phyloP scores from a whole-genome alignment of 208 protist genomes.

The Leishmania aethiopica region DNA sequence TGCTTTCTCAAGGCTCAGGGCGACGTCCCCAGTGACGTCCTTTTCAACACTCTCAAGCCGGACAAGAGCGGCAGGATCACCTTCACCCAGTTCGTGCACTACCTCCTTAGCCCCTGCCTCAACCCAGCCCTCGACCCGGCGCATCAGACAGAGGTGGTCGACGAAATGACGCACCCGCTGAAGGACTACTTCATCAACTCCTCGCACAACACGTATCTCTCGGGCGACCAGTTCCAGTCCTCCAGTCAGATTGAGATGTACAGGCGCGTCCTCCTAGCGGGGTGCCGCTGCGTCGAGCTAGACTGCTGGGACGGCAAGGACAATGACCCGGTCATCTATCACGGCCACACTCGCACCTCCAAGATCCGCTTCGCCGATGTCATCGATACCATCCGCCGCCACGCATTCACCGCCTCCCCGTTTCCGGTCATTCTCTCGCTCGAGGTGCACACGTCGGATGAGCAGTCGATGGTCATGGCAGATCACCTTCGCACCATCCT shows the following conservation, averaged over 20 bases:
- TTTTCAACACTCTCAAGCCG: conserved; percentile 34
- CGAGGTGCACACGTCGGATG: conserved; percentile 69
- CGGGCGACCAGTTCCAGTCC: conserved; percentile 89
- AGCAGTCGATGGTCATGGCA: conserved; percentile 74
- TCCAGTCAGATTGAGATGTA: conserved; percentile 66
- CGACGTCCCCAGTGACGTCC: conserved; percentile 17
- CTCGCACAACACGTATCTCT: conserved; percentile 97
- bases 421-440: conserved; percentile 88
- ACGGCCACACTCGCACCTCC: conserved; percentile 81
- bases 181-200: conserved; percentile 90
- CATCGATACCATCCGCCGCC: conserved; percentile 57
- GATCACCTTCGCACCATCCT: conserved; percentile 55
- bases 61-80: conserved; percentile 22
- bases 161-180: conserved; percentile 89
- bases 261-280: conserved; percentile 53
- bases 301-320: conserved; percentile 84
- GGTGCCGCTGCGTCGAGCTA: conserved; percentile 84
- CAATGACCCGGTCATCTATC: conserved; percentile 78
- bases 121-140: conserved; percentile 44
- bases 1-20: conserved; percentile 40
- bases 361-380: conserved; percentile 69
- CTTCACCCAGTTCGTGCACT: conserved; percentile 40
- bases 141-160: conserved; percentile 22
- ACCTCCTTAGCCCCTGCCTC: conserved; percentile 37
- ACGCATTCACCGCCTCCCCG: conserved; percentile 63